Evolutionary conservation across 2,329 filamentous ascomycete species (phyloP).

Genomic region (Penicillium nordicum): DNA sequence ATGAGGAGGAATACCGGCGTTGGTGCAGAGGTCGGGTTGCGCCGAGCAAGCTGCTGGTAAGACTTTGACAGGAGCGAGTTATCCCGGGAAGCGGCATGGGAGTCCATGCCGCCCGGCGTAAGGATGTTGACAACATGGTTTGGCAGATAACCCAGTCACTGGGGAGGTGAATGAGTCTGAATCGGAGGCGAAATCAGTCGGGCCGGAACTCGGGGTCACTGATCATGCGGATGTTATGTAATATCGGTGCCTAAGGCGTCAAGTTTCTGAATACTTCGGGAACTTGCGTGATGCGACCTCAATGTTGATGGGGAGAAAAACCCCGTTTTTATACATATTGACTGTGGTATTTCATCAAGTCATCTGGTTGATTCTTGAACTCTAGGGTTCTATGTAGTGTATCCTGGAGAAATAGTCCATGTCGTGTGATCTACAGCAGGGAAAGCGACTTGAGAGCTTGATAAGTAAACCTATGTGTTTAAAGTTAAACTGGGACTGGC

Average conservation of each 20-base stretch:
- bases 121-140: conserved; percentile 46
- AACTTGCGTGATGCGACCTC: not conserved
- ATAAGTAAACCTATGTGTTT: not conserved
- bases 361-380: not conserved
- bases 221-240: conserved; percentile 37
- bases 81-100: conserved; percentile 32
- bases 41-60: conserved; percentile 31
- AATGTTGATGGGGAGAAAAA: not conserved
- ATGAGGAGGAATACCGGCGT: conserved; percentile 47
- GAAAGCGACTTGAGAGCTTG: not conserved
- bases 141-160: conserved; percentile 25
- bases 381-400: not conserved
- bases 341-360: not conserved
- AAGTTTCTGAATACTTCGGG: not conserved
- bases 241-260: conserved; percentile 26
- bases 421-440: not conserved
- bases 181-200: conserved; percentile 38
- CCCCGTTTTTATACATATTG: not conserved
- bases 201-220: conserved; percentile 29
- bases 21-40: conserved; percentile 40
- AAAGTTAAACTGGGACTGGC: not conserved
- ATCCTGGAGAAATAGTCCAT: not conserved
- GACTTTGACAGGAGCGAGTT: conserved; percentile 32
- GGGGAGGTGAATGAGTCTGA: conserved; percentile 26
- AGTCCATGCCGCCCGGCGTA: conserved; percentile 46